phyloP scores from a whole-genome alignment of 208 protist species.

The Tetramitus jugosus region DNA sequence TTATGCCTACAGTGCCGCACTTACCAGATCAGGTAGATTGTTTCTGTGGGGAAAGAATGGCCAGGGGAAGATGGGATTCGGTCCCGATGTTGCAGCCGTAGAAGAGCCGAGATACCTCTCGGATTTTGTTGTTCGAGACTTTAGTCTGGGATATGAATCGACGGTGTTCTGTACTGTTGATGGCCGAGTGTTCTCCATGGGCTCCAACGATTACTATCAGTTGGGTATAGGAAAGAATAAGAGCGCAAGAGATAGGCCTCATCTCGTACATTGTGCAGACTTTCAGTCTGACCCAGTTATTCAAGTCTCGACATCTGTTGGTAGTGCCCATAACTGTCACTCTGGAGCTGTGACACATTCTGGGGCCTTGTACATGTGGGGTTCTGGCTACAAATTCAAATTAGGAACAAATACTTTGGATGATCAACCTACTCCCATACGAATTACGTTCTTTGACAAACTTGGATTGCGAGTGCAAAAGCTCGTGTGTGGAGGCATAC shows the following conservation, averaged over 20 bases:
- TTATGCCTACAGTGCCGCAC: background rate
- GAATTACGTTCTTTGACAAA: background rate
- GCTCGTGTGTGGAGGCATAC: background rate
- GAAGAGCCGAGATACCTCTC: background rate
- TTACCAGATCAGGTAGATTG: background rate
- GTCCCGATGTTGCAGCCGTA: background rate
- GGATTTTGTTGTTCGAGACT: background rate
- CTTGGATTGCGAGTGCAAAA: background rate
- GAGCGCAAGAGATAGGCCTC: too few relatives aligned
- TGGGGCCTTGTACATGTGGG: background rate
- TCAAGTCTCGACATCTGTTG: background rate
- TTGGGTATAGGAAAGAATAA: background rate
- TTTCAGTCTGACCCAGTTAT: background rate
- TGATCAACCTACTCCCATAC: background rate
- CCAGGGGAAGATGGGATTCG: background rate
- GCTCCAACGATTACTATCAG: background rate
- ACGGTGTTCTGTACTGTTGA: background rate
- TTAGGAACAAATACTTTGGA: background rate
- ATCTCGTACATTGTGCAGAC: too few relatives aligned
- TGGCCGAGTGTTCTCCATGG: background rate
- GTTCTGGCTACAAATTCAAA: constrained; percentile 15
- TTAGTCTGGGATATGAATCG: background rate
- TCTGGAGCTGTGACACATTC: background rate
- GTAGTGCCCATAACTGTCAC: background rate
- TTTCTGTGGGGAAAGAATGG: background rate